Base-by-base conservation (phyloP, 2,329 filamentous ascomycete species). In the Calycina herbarum region DNA sequence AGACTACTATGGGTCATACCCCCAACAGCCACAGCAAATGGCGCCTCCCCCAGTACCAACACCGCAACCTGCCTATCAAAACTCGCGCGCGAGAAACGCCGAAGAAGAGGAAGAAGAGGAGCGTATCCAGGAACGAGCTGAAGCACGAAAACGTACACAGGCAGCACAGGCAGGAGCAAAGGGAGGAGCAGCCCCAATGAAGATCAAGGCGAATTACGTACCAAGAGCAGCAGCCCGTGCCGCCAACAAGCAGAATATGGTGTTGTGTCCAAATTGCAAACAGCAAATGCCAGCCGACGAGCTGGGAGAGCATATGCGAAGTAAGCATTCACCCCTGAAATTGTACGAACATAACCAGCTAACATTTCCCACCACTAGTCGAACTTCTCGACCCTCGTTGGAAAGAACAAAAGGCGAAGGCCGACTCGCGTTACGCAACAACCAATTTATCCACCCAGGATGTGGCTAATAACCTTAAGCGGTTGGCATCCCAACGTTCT, bases 321-420 rank as follows among this genome's bases (percentile, higher is more conserved):
- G 88, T 90, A 81, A 79, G 84, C 72, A 51, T 61, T 59, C 42
- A 59, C 51, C 54, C 48, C 54, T 38, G 29, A 54, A 24, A 45
- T 10, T 10, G 45, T 15, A 29, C 3, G 2, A 64, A 54, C 4
- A 42, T 20, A 20, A 10, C 57, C 42, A 65, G 11, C 71, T 71
- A 70, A 70, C 67, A 66, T 54, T 40, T n/a, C 2, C 20, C 31
- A n/a, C 38, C 54, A 48, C 51, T 68, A 85, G 83, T 98, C 76
- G 94, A 98, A 79, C 85, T 97, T 58, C 85, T 97, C 66, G 94
- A 98, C 76, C 94, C 94, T 0, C 87, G 91, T 66, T 98, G 94
- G 94, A 96, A 96, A 77, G 94, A 97, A 76, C 94, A 98, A 77
- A 93, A 93, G 72, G 91, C 92, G 65, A 96, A 96, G 77, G 88